Percentiles rank a stretch among this genome's conserved stretches.
These are phyloP conservation scores for Phytophthora fragariaefolia DNA, from an alignment of 352 stramenopile species.

Conservation along the genomic window DNA sequence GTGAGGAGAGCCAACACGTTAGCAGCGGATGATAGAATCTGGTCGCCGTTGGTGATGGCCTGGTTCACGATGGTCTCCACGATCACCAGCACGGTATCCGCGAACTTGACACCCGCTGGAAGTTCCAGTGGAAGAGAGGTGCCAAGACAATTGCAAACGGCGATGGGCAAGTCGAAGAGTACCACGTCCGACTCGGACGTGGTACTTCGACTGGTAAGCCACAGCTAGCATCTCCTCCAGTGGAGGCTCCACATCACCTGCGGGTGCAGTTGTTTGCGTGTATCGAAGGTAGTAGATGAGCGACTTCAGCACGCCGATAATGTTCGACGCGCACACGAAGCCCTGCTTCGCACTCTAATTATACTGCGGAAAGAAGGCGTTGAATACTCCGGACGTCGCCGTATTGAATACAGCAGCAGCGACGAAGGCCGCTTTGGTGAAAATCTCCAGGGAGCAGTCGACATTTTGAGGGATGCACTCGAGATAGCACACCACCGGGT, in stretches of 20 bases:
- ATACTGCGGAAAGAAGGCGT: conserved; percentile 14
- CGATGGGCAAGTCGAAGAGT: conserved; percentile 6
- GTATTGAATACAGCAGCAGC: conserved; percentile 34
- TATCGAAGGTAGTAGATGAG: conserved; percentile 16
- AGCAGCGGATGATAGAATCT: conserved; percentile 15
- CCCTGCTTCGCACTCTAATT: conserved; percentile 18
- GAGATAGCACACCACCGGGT: conserved; percentile 52
- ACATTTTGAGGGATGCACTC: conserved; percentile 58
- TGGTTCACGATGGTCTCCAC: conserved; percentile 26
- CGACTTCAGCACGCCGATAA: conserved; percentile 14
- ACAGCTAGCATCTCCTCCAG: conserved; percentile 4
- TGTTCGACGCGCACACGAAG: conserved; percentile 19
- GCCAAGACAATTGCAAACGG: conserved; percentile 16
- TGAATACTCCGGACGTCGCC: conserved; percentile 39
- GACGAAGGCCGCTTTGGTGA: conserved; percentile 37
- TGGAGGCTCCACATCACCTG: conserved; percentile 5
- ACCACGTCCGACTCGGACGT: too few species aligned
- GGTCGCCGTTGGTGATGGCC: conserved; percentile 21
- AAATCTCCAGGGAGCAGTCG: conserved; percentile 45
- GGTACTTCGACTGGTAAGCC: conserved; percentile 8
- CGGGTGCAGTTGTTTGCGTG: conserved; percentile 8
- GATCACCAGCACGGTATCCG: conserved; percentile 7
- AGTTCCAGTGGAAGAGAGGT: conserved; percentile 3
- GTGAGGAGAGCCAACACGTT: conserved; percentile 11
- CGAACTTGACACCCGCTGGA: conserved; percentile 5